Conservation (phyloP, 768 basidiomycete genomes). For the Cystobasidium onofrii region DNA sequence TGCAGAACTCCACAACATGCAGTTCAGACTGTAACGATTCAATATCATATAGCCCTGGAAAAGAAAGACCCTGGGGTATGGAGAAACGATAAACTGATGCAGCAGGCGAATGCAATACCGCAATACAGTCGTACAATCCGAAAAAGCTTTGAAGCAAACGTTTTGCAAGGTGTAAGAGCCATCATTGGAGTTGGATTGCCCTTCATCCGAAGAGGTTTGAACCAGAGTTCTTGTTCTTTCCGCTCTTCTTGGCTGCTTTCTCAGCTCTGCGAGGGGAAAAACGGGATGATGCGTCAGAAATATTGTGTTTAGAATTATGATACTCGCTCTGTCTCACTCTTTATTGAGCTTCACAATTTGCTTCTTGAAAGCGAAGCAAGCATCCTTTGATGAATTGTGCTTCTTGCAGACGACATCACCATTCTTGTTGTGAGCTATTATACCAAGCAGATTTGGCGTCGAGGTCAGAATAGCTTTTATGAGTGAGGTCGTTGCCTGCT, state of each 20-base stretch:
- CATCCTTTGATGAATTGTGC: conserved; percentile 11
- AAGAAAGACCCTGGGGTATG: too few species aligned
- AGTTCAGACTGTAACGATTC: too few species aligned
- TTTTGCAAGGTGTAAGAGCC: too few species aligned
- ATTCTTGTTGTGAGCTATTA: conserved; percentile 25
- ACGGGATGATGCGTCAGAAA: too few species aligned
- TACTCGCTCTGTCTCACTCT: background rate
- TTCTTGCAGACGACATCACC: conserved; percentile 29
- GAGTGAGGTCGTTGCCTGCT: background rate
- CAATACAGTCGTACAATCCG: too few species aligned
- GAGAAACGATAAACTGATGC: too few species aligned
- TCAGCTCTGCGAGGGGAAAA: background rate
- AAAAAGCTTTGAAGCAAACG: too few species aligned
- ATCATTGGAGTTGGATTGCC: too few species aligned
- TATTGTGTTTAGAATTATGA: too few species aligned
- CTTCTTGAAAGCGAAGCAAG: conserved; percentile 33
- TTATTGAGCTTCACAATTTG: conserved; percentile 26
- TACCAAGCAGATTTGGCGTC: background rate
- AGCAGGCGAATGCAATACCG: too few species aligned
- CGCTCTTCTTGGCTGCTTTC: conserved; percentile 13
- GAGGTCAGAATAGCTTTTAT: background rate
- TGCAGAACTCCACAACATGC: too few species aligned
- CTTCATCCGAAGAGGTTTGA: conserved; percentile 1
- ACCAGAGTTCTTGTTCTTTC: conserved; percentile 14
- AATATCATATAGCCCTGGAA: too few species aligned